These are phyloP conservation scores for Asterionellopsis glacialis DNA, from an alignment of 108 stramenopile genomes.

Conservation along the genomic window DNA sequence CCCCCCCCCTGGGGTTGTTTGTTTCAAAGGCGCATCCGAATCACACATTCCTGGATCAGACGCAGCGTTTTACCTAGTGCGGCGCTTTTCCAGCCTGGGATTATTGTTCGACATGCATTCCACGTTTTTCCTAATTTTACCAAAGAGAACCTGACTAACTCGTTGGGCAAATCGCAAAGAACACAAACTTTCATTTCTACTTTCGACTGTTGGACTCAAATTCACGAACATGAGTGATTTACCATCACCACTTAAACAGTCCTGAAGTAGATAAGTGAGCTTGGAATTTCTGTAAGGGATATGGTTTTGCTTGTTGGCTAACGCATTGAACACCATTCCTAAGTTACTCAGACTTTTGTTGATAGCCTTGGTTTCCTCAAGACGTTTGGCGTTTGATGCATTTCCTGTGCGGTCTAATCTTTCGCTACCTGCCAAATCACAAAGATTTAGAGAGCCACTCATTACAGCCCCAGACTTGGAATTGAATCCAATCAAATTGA, in stretches of 20 bases:
- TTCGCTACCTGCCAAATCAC: slow-evolving; percentile 98
- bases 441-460: slow-evolving; percentile 91
- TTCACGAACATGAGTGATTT: slow-evolving; percentile 97
- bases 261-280: slow-evolving; percentile 92
- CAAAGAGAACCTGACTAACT: slow-evolving; percentile 67
- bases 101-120: slow-evolving; percentile 24
- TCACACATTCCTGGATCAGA: no score
- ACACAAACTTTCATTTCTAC: slow-evolving; percentile 84
- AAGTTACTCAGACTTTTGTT: slow-evolving; percentile 97
- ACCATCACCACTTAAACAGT: slow-evolving; percentile 91
- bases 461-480: slow-evolving; percentile 81
- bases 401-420: slow-evolving; percentile 93
- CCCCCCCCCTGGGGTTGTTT: no score
- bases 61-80: no score
- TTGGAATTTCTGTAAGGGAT: slow-evolving; percentile 94
- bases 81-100: no score
- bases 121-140: slow-evolving; percentile 74
- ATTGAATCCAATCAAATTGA: slow-evolving; percentile 90
- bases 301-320: slow-evolving; percentile 84
- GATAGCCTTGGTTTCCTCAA: slow-evolving; percentile 96
- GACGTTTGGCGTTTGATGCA: slow-evolving; percentile 64
- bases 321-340: slow-evolving; percentile 95
- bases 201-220: slow-evolving; percentile 81
- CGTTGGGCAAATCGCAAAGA: slow-evolving; percentile 89
- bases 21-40: no score